Evolutionary conservation across 495 filamentous ascomycete species (phyloP), one percentile per base, ranked within the genome.

Genomic region (Glutinoglossum americanum): DNA sequence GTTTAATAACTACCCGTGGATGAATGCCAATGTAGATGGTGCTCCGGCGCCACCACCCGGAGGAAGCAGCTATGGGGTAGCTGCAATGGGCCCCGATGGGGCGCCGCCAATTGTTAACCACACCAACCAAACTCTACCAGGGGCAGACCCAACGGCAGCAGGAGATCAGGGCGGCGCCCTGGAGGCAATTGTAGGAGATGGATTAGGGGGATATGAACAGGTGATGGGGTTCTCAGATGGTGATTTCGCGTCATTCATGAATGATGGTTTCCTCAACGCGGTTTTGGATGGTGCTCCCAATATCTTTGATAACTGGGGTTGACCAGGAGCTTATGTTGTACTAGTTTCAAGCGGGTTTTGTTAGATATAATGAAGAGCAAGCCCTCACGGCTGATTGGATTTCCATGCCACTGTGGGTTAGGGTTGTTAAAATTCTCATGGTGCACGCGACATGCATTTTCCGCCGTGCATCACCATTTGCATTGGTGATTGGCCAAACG

Each of bases 221-320:
- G 41, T n/a, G 10, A 58, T 51, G 35, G 56, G 56, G 11, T 39
- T 56, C 32, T 39, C 54, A 10, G 54, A 56, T 56, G 39, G 54
- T 10, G 54, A 56, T 21, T 45, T 56, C 28, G 32, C 54, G 23
- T 56, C 54, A 27, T 56, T 56, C 30, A 56, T 56, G 54, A 26
- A 41, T 25, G 54, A 56, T 56, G 54, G 32, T 21, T 45, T 56
- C 39, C 32, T 56, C 54, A 56, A 56, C 19, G 23, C 39, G 11
- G 32, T 45, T 26, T 39, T 56, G 54, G 54, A 56, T 56, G 54
- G 54, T 19, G 39, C 54, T 8, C 54, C 54, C 6, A 39, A 39
- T 26, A 39, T 56, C 17, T 56, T 56, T 56, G 54, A 56, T 23
- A 56, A 6, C 11, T 39, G 54, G 54, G 28, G 19, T 39, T 56